Conservation (phyloP, 2,329 filamentous ascomycete genomes). For the Trichothecium sympodiale region DNA sequence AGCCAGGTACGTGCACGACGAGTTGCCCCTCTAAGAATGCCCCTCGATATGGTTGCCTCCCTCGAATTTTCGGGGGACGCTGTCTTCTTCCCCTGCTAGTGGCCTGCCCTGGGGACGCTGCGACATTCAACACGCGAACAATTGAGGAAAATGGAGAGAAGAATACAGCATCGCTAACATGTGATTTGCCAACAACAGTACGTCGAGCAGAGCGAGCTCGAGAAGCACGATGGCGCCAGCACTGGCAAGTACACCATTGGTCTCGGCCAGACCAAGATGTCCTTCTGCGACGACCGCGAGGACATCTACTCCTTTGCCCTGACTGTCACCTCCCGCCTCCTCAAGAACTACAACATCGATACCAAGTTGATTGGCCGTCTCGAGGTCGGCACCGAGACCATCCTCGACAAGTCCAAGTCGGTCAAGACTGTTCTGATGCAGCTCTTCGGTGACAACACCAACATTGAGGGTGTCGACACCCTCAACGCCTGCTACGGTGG, state of each 20-base stretch:
- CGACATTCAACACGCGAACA: too few species aligned
- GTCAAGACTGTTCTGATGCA: constrained; percentile 86
- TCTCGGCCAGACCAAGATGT: constrained; percentile 85
- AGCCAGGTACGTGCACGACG: constrained; percentile 58
- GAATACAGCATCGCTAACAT: too few species aligned
- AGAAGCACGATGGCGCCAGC: constrained; percentile 77
- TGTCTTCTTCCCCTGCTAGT: too few species aligned
- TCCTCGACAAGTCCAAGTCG: constrained; percentile 84
- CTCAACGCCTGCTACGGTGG: constrained; percentile 81
- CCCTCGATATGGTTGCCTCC: not conserved
- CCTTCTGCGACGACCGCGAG: constrained; percentile 83
- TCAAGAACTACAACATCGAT: constrained; percentile 78
- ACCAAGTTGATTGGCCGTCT: constrained; percentile 66
- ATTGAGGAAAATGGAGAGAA: too few species aligned
- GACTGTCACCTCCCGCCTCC: constrained; percentile 65
- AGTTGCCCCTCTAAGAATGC: constrained; percentile 5
- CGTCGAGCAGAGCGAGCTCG: constrained; percentile 72
- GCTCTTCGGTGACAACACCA: constrained; percentile 73
- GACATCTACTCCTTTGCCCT: constrained; percentile 83
- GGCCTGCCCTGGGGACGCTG: too few species aligned
- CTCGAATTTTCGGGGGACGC: not conserved
- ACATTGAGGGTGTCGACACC: constrained; percentile 73
- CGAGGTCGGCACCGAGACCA: constrained; percentile 77
- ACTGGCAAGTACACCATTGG: constrained; percentile 84
- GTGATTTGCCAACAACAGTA: constrained; percentile 41